Conservation (phyloP, 2,329 filamentous ascomycete species). For the Lachnellula occidentalis region DNA sequence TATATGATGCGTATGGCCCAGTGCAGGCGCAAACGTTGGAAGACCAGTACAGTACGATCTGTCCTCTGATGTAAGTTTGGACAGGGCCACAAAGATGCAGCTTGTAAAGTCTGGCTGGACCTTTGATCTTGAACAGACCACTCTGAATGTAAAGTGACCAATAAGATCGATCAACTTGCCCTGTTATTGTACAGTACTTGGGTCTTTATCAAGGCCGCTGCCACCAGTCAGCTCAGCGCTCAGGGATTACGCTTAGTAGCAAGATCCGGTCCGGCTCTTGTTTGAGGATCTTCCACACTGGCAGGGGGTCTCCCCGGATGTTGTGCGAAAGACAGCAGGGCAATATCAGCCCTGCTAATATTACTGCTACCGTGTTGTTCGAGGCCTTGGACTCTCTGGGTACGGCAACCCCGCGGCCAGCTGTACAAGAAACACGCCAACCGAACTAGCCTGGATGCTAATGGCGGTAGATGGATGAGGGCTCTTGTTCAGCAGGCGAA, state of each 20-base stretch:
- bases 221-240: constrained; percentile 11
- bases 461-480: not conserved
- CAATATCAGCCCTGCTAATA: constrained; percentile 27
- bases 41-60: constrained; percentile 5
- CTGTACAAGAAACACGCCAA: not conserved
- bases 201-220: constrained; percentile 2
- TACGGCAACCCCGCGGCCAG: not conserved
- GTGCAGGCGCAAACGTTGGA: not conserved
- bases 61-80: constrained; percentile 9
- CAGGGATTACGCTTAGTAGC: constrained; percentile 26
- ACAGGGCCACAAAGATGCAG: constrained; percentile 8
- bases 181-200: not conserved
- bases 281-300: constrained; percentile 30
- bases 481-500: not conserved
- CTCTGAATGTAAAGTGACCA: constrained; percentile 18
- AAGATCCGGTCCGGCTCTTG: constrained; percentile 23
- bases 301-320: constrained; percentile 22
- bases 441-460: not conserved
- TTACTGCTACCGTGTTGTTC: constrained; percentile 14
- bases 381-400: not conserved
- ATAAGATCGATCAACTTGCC: constrained; percentile 7
- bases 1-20: constrained; percentile 21
- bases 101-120: constrained; percentile 23
- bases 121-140: constrained; percentile 17
- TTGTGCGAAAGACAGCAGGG: constrained; percentile 23